Evolutionary conservation across 108 stramenopile species (phyloP).

Genomic region (Skeletonema grethae): DNA sequence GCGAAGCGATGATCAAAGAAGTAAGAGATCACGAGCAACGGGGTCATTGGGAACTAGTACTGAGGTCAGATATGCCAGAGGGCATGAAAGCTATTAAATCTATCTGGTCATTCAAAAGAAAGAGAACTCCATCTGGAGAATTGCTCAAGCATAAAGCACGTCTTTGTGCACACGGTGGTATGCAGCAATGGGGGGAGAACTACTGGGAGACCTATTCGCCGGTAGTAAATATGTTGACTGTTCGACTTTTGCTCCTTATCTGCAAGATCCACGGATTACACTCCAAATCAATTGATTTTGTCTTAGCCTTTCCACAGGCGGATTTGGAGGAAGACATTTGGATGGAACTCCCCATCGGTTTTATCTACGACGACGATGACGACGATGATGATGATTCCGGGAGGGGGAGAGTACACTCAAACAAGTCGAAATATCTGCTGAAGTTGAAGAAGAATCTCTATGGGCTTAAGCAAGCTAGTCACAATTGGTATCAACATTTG

Average conservation of each 20-base stretch:
- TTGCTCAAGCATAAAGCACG: slow-evolving; percentile 31
- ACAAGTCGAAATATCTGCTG: too few relatives aligned
- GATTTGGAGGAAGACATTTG: slow-evolving; percentile 28
- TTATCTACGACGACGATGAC: too few relatives aligned
- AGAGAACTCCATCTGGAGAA: slow-evolving; percentile 20
- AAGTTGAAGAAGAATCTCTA: too few relatives aligned
- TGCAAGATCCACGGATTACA: slow-evolving; percentile 18
- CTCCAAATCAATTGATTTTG: slow-evolving; percentile 37
- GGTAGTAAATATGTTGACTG: slow-evolving; percentile 30
- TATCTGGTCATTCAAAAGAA: slow-evolving; percentile 4
- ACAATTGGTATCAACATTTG: too few relatives aligned
- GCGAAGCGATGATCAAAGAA: too few relatives aligned
- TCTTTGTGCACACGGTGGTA: slow-evolving; percentile 30
- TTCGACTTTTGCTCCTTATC: slow-evolving; percentile 11
- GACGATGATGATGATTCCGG: too few relatives aligned
- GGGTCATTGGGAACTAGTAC: too few relatives aligned
- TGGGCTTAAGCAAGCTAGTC: too few relatives aligned
- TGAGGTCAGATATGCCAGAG: too few relatives aligned
- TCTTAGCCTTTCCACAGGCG: slow-evolving; percentile 39
- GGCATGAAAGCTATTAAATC: too few relatives aligned
- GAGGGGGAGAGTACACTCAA: too few relatives aligned
- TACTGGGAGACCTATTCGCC: slow-evolving; percentile 11
- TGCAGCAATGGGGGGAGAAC: slow-evolving; percentile 50
- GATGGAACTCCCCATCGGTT: slow-evolving; percentile 23
- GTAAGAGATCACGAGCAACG: too few relatives aligned